These are phyloP conservation scores for Debaryomyces coudertii DNA, from an alignment of 1,139 yeast genomes.

Conservation along the genomic window DNA sequence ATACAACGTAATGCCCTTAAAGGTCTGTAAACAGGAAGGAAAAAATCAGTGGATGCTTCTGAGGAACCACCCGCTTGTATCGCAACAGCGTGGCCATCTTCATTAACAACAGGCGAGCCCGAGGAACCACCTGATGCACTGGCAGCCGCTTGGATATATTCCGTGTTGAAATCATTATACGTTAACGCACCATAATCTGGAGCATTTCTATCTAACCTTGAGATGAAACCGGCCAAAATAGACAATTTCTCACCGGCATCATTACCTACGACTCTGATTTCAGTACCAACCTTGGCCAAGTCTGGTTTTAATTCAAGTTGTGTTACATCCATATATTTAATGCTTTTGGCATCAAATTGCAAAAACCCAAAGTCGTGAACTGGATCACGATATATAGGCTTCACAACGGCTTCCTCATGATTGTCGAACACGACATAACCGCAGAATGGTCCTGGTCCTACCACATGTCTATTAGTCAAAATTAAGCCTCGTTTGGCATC, in stretches of 20 bases:
- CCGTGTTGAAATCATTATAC: conserved; percentile 95
- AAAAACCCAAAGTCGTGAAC: conserved; percentile 86
- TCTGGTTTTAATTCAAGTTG: conserved; percentile 77
- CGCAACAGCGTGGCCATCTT: conserved; percentile 86
- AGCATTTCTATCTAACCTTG: conserved; percentile 89
- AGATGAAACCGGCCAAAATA: conserved; percentile 85
- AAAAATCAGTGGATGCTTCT: conserved; percentile 91
- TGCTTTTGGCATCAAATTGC: conserved; percentile 68
- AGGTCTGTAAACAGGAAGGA: conserved; percentile 83
- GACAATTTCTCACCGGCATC: conserved; percentile 95
- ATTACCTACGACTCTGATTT: conserved; percentile 92
- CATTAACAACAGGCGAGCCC: conserved; percentile 92
- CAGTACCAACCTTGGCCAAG: conserved; percentile 84
- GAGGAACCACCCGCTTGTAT: conserved; percentile 93
- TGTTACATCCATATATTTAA: conserved; percentile 73
- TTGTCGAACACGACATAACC: conserved; percentile 93
- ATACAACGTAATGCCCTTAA: conserved; percentile 77
- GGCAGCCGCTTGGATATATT: conserved; percentile 95
- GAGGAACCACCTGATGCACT: conserved; percentile 95
- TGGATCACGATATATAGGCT: conserved; percentile 81
- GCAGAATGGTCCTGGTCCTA: conserved; percentile 91
- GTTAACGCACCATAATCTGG: conserved; percentile 90
- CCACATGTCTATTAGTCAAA: conserved; percentile 90
- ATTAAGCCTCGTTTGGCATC: conserved; percentile 81
- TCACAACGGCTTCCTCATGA: conserved; percentile 90